Percentiles rank a stretch among this genome's conserved stretches.
Conservation (phyloP, 352 stramenopile species). For the Phytophthora idaei region DNA sequence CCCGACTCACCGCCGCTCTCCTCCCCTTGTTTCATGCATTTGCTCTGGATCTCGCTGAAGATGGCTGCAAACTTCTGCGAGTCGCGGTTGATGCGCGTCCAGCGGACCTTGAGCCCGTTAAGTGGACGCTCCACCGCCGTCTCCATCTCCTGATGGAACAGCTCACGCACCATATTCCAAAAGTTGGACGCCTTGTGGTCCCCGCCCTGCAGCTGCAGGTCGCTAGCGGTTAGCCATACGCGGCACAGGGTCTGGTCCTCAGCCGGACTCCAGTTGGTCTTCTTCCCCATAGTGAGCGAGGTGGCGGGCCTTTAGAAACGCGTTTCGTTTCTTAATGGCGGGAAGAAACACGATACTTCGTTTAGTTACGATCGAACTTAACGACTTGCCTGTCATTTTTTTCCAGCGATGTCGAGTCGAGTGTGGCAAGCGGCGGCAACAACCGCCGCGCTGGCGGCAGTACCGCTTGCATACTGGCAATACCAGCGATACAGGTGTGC, state of each 20-base stretch:
- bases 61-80: conserved; percentile 72
- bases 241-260: conserved; percentile 77
- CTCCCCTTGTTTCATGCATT: conserved; percentile 25
- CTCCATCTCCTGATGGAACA: conserved; percentile 75
- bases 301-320: conserved; percentile 51
- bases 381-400: conserved; percentile 3
- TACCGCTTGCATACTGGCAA: conserved; percentile 50
- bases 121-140: conserved; percentile 63
- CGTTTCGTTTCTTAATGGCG: conserved; percentile 22
- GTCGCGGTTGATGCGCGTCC: conserved; percentile 82
- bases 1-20: not conserved
- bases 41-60: conserved; percentile 47
- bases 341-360: not conserved
- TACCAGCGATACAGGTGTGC: conserved; percentile 37
- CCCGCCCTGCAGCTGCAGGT: conserved; percentile 41
- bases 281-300: conserved; percentile 67
- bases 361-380: conserved; percentile 6
- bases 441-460: conserved; percentile 29
- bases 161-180: conserved; percentile 63
- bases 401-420: conserved; percentile 3
- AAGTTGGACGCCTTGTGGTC: conserved; percentile 69
- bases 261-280: conserved; percentile 71
- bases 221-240: conserved; percentile 68
- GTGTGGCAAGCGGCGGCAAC: conserved; percentile 31
- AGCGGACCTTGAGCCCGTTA: conserved; percentile 82